Conservation (phyloP, 192 early-diverging fungal species). For the Mortierella hygrophila region DNA sequence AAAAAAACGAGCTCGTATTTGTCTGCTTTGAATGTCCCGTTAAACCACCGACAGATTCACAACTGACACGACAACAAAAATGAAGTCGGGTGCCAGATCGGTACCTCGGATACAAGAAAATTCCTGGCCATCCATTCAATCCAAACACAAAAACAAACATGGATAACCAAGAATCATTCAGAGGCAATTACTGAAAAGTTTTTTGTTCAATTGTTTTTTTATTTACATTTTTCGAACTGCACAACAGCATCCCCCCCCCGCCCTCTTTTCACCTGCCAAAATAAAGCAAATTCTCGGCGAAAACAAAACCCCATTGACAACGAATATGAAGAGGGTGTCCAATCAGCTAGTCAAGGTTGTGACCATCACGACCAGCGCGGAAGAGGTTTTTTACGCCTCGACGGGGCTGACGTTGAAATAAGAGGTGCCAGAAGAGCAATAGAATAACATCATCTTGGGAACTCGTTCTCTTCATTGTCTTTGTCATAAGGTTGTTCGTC, state of each 20-base stretch:
- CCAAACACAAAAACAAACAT: too few species aligned
- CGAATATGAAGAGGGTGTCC: slow-evolving; percentile 7
- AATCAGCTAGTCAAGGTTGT: slow-evolving; percentile 55
- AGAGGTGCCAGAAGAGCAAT: slow-evolving; percentile 56
- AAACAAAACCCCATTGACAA: background rate
- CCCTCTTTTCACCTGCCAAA: background rate
- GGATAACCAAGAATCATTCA: background rate
- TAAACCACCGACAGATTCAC: too few species aligned
- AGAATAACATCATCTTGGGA: slow-evolving; percentile 51
- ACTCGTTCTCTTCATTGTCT: background rate
- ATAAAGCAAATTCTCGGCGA: slow-evolving; percentile 4
- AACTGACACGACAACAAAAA: too few species aligned
- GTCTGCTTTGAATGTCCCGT: too few species aligned
- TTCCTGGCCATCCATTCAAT: too few species aligned
- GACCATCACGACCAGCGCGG: slow-evolving; percentile 50
- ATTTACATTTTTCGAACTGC: slow-evolving; percentile 10
- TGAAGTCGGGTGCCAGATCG: too few species aligned
- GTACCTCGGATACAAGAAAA: too few species aligned
- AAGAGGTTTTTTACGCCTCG: slow-evolving; percentile 42
- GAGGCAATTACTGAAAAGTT: background rate
- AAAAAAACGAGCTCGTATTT: too few species aligned
- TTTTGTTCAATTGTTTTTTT: slow-evolving; percentile 3
- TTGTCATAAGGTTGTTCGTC: background rate
- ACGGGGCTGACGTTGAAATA: slow-evolving; percentile 53
- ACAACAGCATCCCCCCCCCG: background rate